A percentile compares a stretch with the other conserved stretches of the same genome.
Conservation (phyloP, 805 yeast species). For the Ogataea henricii region DNA sequence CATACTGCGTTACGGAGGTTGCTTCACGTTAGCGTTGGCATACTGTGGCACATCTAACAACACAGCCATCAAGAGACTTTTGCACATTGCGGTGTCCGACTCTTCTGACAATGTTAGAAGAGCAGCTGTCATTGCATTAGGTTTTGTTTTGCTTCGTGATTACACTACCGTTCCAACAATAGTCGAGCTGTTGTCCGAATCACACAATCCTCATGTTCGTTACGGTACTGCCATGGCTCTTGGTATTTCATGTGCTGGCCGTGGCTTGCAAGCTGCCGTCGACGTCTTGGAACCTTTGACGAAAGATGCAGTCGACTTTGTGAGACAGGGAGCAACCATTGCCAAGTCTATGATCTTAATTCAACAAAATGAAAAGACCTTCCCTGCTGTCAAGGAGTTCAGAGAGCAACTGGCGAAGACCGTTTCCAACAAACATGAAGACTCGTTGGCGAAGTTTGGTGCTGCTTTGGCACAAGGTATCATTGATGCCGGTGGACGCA, state of each 20-base stretch:
- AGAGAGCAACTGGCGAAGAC: slow-evolving; percentile 74
- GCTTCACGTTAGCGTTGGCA: slow-evolving; percentile 90
- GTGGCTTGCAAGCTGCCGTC: slow-evolving; percentile 83
- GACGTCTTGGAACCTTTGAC: slow-evolving; percentile 91
- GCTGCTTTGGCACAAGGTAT: slow-evolving; percentile 97
- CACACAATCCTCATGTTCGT: slow-evolving; percentile 97
- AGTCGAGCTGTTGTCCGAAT: slow-evolving; percentile 88
- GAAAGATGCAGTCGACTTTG: slow-evolving; percentile 94
- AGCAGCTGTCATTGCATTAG: slow-evolving; percentile 89
- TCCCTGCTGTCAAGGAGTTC: slow-evolving; percentile 77
- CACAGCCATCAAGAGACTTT: slow-evolving; percentile 77
- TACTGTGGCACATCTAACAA: slow-evolving; percentile 96
- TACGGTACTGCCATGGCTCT: slow-evolving; percentile 97
- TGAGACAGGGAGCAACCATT: slow-evolving; percentile 95
- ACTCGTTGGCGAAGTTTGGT: slow-evolving; percentile 96
- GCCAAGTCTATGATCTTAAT: slow-evolving; percentile 90
- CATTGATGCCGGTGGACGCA: slow-evolving; percentile 97
- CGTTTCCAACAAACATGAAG: slow-evolving; percentile 88
- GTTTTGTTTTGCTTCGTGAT: slow-evolving; percentile 87
- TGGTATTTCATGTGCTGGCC: slow-evolving; percentile 96
- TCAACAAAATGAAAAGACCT: slow-evolving; percentile 79
- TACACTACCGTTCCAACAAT: slow-evolving; percentile 93
- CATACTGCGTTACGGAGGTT: slow-evolving; percentile 92
- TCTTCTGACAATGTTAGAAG: slow-evolving; percentile 96
- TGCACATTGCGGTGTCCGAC: slow-evolving; percentile 95